phyloP scores from a whole-genome alignment of 2,329 filamentous ascomycete species.

The Esteya vermicola region DNA sequence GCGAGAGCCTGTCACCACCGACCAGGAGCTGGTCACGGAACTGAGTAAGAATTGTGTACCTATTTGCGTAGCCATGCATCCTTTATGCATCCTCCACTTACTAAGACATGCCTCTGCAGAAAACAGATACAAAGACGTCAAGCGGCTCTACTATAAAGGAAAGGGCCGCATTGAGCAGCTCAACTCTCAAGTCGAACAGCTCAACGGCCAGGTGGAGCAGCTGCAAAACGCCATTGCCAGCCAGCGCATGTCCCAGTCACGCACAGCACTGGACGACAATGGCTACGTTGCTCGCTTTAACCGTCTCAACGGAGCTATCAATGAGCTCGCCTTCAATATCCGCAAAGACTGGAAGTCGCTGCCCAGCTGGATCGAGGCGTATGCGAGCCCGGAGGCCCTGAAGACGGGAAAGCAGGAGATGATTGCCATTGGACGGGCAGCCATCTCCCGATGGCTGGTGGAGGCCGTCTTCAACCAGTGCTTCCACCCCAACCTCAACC shows the following conservation, averaged over 20 bases:
- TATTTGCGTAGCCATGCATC: constrained; percentile 30
- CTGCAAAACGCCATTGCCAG: constrained; percentile 96
- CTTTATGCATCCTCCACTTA: constrained; percentile 1
- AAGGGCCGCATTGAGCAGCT: constrained; percentile 84
- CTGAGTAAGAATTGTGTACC: too few relatives aligned
- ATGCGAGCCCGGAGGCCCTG: constrained; percentile 73
- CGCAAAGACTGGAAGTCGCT: constrained; percentile 83
- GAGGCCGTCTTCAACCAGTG: constrained; percentile 83
- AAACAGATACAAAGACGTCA: constrained; percentile 95
- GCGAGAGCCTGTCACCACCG: too few relatives aligned
- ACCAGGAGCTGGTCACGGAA: constrained; percentile 44
- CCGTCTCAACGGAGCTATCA: constrained; percentile 83
- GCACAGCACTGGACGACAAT: constrained; percentile 86
- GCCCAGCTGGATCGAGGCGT: constrained; percentile 64
- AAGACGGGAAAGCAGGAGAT: constrained; percentile 90
- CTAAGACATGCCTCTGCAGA: constrained; percentile 11
- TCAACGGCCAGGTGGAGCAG: constrained; percentile 78
- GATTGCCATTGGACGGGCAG: constrained; percentile 83
- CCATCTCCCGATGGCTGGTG: constrained; percentile 79
- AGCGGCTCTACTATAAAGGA: constrained; percentile 93
- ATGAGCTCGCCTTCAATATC: constrained; percentile 89
- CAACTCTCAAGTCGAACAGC: constrained; percentile 78
- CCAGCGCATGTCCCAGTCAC: constrained; percentile 85
- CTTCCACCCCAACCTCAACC: constrained; percentile 82
- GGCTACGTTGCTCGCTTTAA: constrained; percentile 86